Conservation (phyloP, 2,329 filamentous ascomycete species). For the Fusarium napiforme region DNA sequence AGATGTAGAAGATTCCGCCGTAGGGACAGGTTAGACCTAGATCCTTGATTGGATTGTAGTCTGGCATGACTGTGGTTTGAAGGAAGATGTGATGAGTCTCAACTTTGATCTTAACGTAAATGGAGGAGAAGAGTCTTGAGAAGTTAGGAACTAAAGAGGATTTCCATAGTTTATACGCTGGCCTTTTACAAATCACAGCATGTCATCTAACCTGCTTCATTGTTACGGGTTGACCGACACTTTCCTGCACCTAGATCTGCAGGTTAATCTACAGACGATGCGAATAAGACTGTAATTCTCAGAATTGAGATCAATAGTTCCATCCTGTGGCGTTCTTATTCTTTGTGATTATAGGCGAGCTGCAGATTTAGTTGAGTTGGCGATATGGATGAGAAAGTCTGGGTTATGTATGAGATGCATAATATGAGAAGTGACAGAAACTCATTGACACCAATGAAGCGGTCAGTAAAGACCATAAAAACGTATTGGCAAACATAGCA, state of each 20-base stretch:
- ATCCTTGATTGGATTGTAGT: constrained; percentile 5
- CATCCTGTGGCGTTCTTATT: not conserved
- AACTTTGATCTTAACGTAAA: fast-evolving
- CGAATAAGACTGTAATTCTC: not conserved
- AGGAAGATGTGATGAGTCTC: not conserved
- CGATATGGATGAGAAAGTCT: not conserved
- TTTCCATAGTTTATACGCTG: not conserved
- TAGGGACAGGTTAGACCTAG: constrained; percentile 48
- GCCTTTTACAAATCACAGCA: not conserved
- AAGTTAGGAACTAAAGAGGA: not conserved
- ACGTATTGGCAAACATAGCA: no score
- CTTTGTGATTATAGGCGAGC: not conserved
- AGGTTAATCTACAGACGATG: not conserved
- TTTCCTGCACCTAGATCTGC: not conserved
- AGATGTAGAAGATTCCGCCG: constrained; percentile 52
- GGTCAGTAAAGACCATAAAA: not conserved
- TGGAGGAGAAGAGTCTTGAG: no score
- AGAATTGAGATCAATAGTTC: not conserved
- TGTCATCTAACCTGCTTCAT: fast-evolving
- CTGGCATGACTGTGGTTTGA: constrained; percentile 13
- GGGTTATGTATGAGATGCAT: not conserved
- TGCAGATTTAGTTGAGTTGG: not conserved
- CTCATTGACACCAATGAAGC: not conserved
- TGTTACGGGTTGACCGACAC: not conserved
- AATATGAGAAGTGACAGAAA: constrained; percentile 7